These are phyloP conservation scores for Obba rivulosa DNA, from an alignment of 768 basidiomycete species.

Conservation along the genomic window DNA sequence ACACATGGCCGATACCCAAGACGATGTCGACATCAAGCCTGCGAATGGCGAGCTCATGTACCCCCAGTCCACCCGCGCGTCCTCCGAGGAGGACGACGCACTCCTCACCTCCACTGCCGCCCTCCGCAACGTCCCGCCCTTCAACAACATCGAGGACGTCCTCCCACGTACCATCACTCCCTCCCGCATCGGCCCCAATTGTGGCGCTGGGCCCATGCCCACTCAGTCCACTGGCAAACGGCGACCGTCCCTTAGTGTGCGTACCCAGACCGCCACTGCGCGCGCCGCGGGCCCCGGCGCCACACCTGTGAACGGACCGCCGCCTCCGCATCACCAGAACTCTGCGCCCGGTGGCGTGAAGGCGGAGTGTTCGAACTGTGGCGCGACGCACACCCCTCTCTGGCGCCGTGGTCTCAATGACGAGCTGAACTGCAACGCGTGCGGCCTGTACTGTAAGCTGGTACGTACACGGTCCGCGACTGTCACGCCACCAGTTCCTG, in stretches of 20 bases:
- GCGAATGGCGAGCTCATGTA: conserved; percentile 16
- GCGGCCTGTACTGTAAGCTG: conserved; percentile 82
- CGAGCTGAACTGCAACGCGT: conserved; percentile 86
- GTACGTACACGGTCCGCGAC: conserved; percentile 24
- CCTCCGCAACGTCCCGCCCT: conserved; percentile 27
- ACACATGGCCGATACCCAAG: conserved; percentile 17
- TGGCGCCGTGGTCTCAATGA: conserved; percentile 86
- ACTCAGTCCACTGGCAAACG: conserved; percentile 27
- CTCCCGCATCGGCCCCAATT: conserved; percentile 51
- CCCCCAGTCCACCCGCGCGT: conserved; percentile 14
- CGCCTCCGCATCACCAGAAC: conserved; percentile 23
- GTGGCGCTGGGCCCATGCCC: conserved; percentile 44
- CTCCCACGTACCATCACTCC: conserved; percentile 52
- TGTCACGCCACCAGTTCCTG: not conserved
- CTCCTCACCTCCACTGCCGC: conserved; percentile 27
- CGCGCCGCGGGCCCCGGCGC: conserved; percentile 60
- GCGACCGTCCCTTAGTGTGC: conserved; percentile 52
- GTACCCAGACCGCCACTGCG: conserved; percentile 41
- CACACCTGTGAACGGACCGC: conserved; percentile 48
- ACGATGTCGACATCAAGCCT: conserved; percentile 28
- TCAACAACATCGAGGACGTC: conserved; percentile 37
- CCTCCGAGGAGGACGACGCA: conserved; percentile 21
- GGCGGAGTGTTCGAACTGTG: conserved; percentile 85
- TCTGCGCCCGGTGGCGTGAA: conserved; percentile 57
- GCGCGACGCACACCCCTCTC: conserved; percentile 82